Evolutionary conservation across 257 asterid genomes (phyloP), one percentile per base, ranked within the genome.

Genomic region (Gynochthodes officinalis): DNA sequence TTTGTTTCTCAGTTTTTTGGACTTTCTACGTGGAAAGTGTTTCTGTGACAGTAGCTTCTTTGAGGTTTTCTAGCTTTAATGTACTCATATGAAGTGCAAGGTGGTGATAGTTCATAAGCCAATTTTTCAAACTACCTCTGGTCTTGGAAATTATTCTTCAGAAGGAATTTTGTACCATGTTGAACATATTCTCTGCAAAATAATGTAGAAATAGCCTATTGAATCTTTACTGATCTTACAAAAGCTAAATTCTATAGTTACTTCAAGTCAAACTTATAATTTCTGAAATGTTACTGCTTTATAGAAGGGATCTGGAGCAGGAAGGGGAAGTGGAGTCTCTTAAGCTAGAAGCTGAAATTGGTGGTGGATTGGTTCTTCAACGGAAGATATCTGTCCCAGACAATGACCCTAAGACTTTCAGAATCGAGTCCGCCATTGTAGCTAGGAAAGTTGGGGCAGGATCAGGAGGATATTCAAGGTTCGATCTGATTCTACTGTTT

Each of bases 401-500:
- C 71, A 91, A 90, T 49, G 69, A 84, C 78, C 86, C 83, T 14
- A 87, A 81, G 72, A 53, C 82, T 70, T 71, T 95, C 84, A 66
- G 76, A 63, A 86, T 95, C 37, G 90, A 86, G 76, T 91, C 99
- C 23, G 84, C 85, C 73, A 88, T 92, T 76, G 83, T 88, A 37
- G 96, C 97, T 74, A 86, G 84, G 37, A 85, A 82, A 58, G 96
- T 91, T 68, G 99, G 97, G 81, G 97, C 97, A 44, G 98, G 99
- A 63, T 95, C 99, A 64, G 99, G 99, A 78, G 99, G 99, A 78
- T 95, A 82, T 82, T 95, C 97, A 72, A 91, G 98, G 98, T 95
- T 50, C 11, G 69, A 57, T 35, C 67, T 76, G 74, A 28, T 65
- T 53, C 54, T 39, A 76, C 16, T 69, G 16, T 65, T 73, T 21